A percentile compares a stretch with the other conserved stretches of the same genome.
Evolutionary conservation across 2,329 filamentous ascomycete species (phyloP).

Genomic region (Trichoderma sp.): DNA sequence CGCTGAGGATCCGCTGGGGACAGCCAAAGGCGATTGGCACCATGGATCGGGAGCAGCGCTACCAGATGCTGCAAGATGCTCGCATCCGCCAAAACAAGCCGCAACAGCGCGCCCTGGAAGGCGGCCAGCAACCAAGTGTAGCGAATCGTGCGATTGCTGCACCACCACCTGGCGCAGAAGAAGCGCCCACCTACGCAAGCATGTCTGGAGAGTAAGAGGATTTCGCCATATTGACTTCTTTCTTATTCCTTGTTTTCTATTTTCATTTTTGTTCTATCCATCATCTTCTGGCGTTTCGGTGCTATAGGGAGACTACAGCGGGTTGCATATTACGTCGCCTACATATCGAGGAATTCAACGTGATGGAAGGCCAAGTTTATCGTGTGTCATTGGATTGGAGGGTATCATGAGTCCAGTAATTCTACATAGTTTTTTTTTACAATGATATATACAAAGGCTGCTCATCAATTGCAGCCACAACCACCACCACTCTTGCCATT

Average conservation of each 20-base stretch:
- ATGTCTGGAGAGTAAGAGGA: slow-evolving; percentile 66
- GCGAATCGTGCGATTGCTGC: slow-evolving; percentile 40
- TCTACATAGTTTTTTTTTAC: slow-evolving; percentile 14
- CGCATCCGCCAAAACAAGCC: slow-evolving; percentile 36
- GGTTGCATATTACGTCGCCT: slow-evolving; percentile 8
- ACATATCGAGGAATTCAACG: neutral
- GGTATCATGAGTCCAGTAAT: slow-evolving; percentile 24
- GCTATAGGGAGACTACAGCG: slow-evolving; percentile 24
- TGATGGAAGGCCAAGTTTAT: slow-evolving; percentile 8
- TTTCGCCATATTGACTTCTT: neutral
- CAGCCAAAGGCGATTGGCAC: slow-evolving; percentile 87
- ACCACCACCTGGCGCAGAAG: slow-evolving; percentile 72
- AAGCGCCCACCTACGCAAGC: slow-evolving; percentile 77
- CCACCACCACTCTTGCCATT: slow-evolving; percentile 30
- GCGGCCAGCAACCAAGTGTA: slow-evolving; percentile 35
- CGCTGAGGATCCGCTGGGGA: slow-evolving; percentile 86
- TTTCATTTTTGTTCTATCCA: neutral
- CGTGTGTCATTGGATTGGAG: slow-evolving; percentile 12
- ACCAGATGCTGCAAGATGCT: slow-evolving; percentile 76
- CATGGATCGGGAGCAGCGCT: slow-evolving; percentile 81
- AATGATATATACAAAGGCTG: slow-evolving; percentile 10
- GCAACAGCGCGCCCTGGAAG: slow-evolving; percentile 32
- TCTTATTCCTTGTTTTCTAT: too few species aligned
- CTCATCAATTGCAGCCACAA: slow-evolving; percentile 32
- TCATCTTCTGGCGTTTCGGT: slow-evolving; percentile 29